Conservation (phyloP, 768 basidiomycete species). For the Leccinum olivaceopallidum region DNA sequence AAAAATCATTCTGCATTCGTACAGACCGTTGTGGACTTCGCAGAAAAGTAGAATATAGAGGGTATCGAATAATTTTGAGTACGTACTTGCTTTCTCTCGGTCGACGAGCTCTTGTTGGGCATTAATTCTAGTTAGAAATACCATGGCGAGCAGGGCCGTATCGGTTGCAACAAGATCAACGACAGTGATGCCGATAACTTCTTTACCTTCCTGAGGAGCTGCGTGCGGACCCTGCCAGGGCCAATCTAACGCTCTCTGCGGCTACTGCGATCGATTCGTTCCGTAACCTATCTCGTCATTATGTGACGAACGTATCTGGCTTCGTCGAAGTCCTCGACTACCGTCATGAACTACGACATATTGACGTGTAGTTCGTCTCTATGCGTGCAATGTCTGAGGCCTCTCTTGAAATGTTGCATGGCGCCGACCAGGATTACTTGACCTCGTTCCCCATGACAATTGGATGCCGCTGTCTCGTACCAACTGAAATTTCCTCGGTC, state of each 20-base stretch:
- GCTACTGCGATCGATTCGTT: slow-evolving; percentile 70
- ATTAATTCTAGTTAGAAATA: slow-evolving; percentile 75
- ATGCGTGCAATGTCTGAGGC: slow-evolving; percentile 34
- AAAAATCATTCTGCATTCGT: neutral
- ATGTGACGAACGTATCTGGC: slow-evolving; percentile 52
- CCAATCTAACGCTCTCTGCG: slow-evolving; percentile 64
- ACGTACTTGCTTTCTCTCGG: neutral
- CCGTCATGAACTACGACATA: slow-evolving; percentile 67
- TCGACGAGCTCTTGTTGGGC: neutral
- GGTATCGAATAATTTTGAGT: slow-evolving; percentile 44
- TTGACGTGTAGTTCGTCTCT: neutral
- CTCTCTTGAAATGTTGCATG: too few species aligned
- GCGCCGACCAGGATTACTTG: too few species aligned
- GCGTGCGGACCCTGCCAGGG: slow-evolving; percentile 49
- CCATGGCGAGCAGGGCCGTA: slow-evolving; percentile 57
- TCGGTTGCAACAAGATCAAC: slow-evolving; percentile 65
- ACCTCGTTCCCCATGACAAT: too few species aligned
- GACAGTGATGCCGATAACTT: slow-evolving; percentile 71
- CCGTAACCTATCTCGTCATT: slow-evolving; percentile 53
- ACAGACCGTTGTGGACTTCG: slow-evolving; percentile 34
- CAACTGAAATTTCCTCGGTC: too few species aligned
- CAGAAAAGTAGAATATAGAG: slow-evolving; percentile 50
- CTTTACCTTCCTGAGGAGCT: slow-evolving; percentile 72
- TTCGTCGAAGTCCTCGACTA: slow-evolving; percentile 73
- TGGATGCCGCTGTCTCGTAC: too few species aligned